phyloP scores from a whole-genome alignment of 495 filamentous ascomycete genomes.

The Aspergillus leporis region DNA sequence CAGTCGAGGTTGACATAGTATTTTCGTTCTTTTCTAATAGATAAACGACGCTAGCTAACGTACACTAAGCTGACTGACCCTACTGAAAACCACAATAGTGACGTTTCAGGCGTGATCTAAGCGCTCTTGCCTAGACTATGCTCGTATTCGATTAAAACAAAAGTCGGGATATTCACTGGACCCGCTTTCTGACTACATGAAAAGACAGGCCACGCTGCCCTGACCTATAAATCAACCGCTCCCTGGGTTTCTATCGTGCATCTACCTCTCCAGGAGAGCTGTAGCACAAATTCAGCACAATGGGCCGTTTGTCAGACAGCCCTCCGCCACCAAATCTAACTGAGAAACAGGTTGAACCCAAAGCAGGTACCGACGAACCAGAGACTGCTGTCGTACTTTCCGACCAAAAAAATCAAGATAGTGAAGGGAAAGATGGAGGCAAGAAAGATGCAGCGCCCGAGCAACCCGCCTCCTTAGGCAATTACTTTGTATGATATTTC shows the following conservation, averaged over 20 bases:
- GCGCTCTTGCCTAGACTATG: neutral
- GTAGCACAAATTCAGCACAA: neutral
- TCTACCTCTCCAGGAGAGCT: neutral
- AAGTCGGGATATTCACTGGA: neutral
- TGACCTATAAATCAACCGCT: neutral
- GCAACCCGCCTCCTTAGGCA: slow-evolving; percentile 8
- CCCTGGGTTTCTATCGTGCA: neutral
- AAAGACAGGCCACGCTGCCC: too few relatives aligned
- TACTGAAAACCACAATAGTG: too few relatives aligned
- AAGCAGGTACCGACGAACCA: too few relatives aligned
- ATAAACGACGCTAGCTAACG: too few relatives aligned
- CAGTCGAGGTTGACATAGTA: too few relatives aligned
- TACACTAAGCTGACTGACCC: too few relatives aligned
- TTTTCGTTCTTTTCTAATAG: too few relatives aligned
- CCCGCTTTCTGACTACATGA: neutral
- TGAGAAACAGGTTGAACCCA: neutral
- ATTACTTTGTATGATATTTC: slow-evolving; percentile 17
- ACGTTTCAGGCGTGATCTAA: neutral
- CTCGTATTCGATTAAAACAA: neutral
- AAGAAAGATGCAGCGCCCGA: slow-evolving; percentile 28
- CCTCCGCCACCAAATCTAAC: neutral
- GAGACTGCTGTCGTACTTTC: neutral
- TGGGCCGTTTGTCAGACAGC: neutral
- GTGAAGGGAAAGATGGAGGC: neutral
- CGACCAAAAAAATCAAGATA: neutral